Conservation (phyloP, 2,329 filamentous ascomycete genomes). For the Acephala macrosclerotiorum region DNA sequence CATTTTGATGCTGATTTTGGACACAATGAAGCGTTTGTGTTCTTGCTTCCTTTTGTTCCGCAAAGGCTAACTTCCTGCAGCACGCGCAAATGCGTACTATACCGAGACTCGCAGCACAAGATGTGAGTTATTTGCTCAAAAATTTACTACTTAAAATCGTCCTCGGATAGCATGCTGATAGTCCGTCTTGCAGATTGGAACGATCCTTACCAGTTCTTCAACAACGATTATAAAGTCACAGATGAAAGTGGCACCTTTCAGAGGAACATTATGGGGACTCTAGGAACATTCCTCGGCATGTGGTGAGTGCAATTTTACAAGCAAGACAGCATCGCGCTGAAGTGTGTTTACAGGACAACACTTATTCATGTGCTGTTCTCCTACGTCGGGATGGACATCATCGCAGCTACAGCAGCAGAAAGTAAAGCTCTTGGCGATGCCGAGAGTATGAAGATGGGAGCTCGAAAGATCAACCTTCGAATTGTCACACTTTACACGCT, state of each 20-base stretch:
- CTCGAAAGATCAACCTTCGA: constrained; percentile 49
- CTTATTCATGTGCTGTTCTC: constrained; percentile 49
- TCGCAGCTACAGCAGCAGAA: constrained; percentile 49
- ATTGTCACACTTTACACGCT: constrained; percentile 44
- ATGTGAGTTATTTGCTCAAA: constrained; percentile 39
- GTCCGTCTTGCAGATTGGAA: constrained; percentile 43
- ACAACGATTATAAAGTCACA: constrained; percentile 43
- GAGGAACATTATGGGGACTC: constrained; percentile 43
- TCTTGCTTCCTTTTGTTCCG: no score
- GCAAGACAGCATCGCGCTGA: not conserved
- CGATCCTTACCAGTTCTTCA: constrained; percentile 50
- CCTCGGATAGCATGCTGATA: not conserved
- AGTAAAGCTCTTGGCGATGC: constrained; percentile 46
- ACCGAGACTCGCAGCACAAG: constrained; percentile 45
- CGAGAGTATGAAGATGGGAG: constrained; percentile 51
- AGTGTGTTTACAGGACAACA: constrained; percentile 42
- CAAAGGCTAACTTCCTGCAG: constrained; percentile 36
- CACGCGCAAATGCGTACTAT: constrained; percentile 48
- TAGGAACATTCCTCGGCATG: constrained; percentile 49
- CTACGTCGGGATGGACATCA: constrained; percentile 50
- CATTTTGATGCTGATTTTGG: constrained; percentile 48
- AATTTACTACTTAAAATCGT: no score
- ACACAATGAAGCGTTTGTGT: constrained; percentile 46
- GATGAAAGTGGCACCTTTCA: constrained; percentile 42
- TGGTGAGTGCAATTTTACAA: constrained; percentile 42